A percentile compares a stretch with the other conserved stretches of the same genome.
phyloP scores from a whole-genome alignment of 345 rosid species.

The Citrus australasica region DNA sequence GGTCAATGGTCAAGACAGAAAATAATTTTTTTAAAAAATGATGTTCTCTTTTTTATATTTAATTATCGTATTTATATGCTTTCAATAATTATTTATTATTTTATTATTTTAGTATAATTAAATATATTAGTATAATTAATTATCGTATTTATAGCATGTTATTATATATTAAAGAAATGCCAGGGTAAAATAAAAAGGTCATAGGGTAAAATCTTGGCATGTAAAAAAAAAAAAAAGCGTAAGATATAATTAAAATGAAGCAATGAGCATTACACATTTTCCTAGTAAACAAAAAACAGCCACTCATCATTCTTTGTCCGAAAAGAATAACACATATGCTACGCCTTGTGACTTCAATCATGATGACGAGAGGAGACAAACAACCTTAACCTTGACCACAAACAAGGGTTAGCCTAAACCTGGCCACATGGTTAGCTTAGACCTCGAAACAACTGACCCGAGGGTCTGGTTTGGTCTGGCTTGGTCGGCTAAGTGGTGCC shows the following conservation, averaged over 20 bases:
- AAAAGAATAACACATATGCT: too few species aligned
- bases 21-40: too few species aligned
- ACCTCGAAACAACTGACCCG: background rate
- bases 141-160: too few species aligned
- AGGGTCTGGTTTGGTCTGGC: background rate
- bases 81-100: too few species aligned
- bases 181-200: background rate
- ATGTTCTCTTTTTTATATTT: too few species aligned
- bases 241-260: background rate
- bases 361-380: background rate
- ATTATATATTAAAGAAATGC: too few species aligned
- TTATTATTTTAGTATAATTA: too few species aligned
- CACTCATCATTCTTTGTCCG: background rate
- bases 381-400: background rate
- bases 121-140: too few species aligned
- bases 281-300: background rate
- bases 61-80: too few species aligned
- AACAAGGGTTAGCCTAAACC: background rate
- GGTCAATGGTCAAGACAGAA: background rate
- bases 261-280: too few species aligned
- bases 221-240: too few species aligned
- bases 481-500: slow-evolving; percentile 13
- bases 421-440: background rate
- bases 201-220: background rate
- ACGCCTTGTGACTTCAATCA: background rate